Evolutionary conservation across 352 stramenopile genomes (phyloP).

Genomic region (Thalassiosira pacifica): DNA sequence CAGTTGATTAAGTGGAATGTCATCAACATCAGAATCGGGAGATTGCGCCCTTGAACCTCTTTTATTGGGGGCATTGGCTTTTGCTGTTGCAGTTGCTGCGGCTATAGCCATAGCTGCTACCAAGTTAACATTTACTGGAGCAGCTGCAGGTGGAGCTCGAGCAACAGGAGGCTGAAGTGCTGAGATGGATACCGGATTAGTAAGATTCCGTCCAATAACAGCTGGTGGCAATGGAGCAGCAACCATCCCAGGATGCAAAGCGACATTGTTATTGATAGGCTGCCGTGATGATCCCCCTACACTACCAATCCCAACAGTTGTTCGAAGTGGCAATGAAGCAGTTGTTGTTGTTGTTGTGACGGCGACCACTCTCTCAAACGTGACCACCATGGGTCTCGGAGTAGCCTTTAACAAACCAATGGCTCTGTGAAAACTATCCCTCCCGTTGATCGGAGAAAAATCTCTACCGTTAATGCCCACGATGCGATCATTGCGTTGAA

Average conservation of each 20-base stretch:
- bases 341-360: not conserved
- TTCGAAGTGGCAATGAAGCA: no score
- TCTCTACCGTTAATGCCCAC: slow-evolving; percentile 57
- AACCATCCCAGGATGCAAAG: not conserved
- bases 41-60: no score
- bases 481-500: slow-evolving; percentile 44
- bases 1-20: slow-evolving; percentile 34
- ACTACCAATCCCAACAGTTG: no score
- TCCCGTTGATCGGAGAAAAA: slow-evolving; percentile 24
- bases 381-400: slow-evolving; percentile 56
- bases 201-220: not conserved
- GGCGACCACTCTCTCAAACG: slow-evolving; percentile 44
- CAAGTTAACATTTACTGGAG: not conserved
- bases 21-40: slow-evolving; percentile 19
- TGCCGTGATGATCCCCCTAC: not conserved
- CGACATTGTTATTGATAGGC: not conserved
- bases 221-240: not conserved
- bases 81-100: no score
- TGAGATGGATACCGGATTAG: no score
- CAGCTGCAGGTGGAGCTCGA: not conserved
- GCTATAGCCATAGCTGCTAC: not conserved
- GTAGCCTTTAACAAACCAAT: slow-evolving; percentile 44
- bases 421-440: slow-evolving; percentile 37
- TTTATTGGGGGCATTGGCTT: not conserved
- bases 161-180: no score